Conservation (phyloP, 306 rosid genomes). For the Vigna radiata region DNA sequence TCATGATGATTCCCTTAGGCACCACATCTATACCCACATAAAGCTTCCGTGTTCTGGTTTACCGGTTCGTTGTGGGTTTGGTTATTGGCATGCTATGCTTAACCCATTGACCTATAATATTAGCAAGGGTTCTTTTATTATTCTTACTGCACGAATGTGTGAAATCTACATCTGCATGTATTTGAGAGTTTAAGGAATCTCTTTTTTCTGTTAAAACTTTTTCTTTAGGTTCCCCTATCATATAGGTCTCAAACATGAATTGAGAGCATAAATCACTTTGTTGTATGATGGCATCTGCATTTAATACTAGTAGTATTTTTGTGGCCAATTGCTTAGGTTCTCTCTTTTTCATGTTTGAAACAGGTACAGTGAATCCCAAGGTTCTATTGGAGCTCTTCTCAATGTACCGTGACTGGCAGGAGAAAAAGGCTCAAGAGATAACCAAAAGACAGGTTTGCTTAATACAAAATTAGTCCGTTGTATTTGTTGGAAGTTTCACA, state of each 20-base stretch:
- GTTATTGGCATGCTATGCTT: background rate
- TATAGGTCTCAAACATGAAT: slow-evolving; percentile 26
- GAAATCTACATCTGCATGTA: background rate
- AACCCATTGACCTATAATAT: background rate
- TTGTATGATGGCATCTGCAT: slow-evolving; percentile 24
- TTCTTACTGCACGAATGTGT: background rate
- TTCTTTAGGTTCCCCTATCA: slow-evolving; percentile 9
- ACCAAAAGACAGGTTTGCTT: slow-evolving; percentile 80
- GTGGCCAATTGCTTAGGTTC: slow-evolving; percentile 28
- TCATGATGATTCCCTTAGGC: background rate
- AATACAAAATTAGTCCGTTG: slow-evolving; percentile 10
- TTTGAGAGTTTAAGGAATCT: slow-evolving; percentile 24
- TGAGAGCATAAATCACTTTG: slow-evolving; percentile 28
- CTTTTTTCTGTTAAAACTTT: slow-evolving; percentile 2
- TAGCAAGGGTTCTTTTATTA: too few relatives aligned
- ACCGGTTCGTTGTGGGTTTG: background rate
- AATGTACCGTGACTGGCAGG: slow-evolving; percentile 82
- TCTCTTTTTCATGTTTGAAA: slow-evolving; percentile 39
- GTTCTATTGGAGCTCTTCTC: slow-evolving; percentile 88
- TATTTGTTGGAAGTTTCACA: too few relatives aligned
- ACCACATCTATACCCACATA: background rate
- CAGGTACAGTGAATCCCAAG: slow-evolving; percentile 80
- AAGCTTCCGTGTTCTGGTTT: background rate
- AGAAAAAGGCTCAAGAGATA: slow-evolving; percentile 65
- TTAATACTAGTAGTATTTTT: slow-evolving; percentile 14